Evolutionary conservation across 352 stramenopile genomes (phyloP), one percentile per base, ranked within the genome.

Genomic region (Pythium sukuiense): DNA sequence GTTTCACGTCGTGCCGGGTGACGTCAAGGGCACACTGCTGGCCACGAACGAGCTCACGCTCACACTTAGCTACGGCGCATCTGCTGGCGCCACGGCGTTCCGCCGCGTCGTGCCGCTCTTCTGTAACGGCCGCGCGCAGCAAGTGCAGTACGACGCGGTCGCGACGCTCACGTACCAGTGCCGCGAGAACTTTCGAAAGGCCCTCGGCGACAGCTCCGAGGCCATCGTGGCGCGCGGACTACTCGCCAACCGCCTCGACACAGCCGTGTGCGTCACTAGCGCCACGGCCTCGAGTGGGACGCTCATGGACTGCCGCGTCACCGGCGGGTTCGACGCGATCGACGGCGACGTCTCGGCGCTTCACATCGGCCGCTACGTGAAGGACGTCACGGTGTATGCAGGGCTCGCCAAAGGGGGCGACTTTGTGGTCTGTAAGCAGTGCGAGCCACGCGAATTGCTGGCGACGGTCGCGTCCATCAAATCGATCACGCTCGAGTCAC

Each of bases 21-120:
- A 65, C 49, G 59, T 65, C 49, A 65, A 65, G 41, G 59, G 59
- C 33, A 65, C 59, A 35, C 35, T 65, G 16, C 37, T 65, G 24
- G 18, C 50, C 12, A 59, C 35, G 26, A 65, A 65, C 49, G 59
- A 65, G 49, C 49, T 65, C 6, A 58, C 50, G 37, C 49, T 65
- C 33, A 65, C 59, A 33, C 59, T 65, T 12, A 57, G 35, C 27
- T 55, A 53, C 49, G 29, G 49, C 30, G 20, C 53, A 14, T 18
- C 4, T n/a, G n/a, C 43, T 1, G 49, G 41, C 12, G 32, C 32
- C 32, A 35, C 32, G 32, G 55, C 50, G 24, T 62, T 62, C 3
- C 56, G 56, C 29, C 56, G 43, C 9, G 43, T 62, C 39, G 41
- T 55, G 26, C 56, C 41, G 6, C 29, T 62, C 12, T 62, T 62